phyloP scores from a whole-genome alignment of 2,329 filamentous ascomycete species.

The Clonostachys solani region DNA sequence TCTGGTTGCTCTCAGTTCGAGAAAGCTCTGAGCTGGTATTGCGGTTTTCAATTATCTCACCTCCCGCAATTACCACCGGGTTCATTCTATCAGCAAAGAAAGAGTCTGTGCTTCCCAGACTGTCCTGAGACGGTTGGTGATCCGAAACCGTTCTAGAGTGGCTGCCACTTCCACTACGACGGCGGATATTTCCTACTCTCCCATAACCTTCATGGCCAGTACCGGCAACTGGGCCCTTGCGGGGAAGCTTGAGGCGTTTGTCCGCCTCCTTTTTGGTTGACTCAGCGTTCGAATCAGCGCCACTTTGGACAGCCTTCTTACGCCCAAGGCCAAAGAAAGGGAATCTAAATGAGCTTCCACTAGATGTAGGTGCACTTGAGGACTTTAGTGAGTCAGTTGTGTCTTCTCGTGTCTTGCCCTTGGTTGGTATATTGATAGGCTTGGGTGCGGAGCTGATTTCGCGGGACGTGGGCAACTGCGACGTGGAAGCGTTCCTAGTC shows the following conservation, averaged over 20 bases:
- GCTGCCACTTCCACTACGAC: constrained; percentile 59
- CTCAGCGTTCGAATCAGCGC: constrained; percentile 42
- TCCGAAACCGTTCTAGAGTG: constrained; percentile 35
- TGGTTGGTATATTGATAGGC: neutral
- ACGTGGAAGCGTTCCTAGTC: constrained; percentile 22
- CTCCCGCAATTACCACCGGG: constrained; percentile 63
- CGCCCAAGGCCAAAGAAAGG: constrained; percentile 64
- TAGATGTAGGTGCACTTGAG: constrained; percentile 46
- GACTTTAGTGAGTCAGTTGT: neutral
- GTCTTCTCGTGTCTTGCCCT: too few species aligned
- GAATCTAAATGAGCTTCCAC: constrained; percentile 58
- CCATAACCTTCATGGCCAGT: constrained; percentile 90
- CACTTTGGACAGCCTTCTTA: constrained; percentile 56
- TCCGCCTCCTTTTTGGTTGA: constrained; percentile 28
- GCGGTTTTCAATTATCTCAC: constrained; percentile 55
- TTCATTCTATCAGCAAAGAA: constrained; percentile 60
- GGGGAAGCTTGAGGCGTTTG: constrained; percentile 15
- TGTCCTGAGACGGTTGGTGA: constrained; percentile 46
- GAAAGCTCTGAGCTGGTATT: constrained; percentile 46
- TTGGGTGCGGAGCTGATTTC: neutral
- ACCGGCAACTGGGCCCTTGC: constrained; percentile 84
- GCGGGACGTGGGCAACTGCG: constrained; percentile 13
- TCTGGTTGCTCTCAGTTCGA: constrained; percentile 47
- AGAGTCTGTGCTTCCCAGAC: constrained; percentile 42
- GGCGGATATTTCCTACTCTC: constrained; percentile 54